Evolutionary conservation across 2,329 filamentous ascomycete species (phyloP).

Genomic region (Sporothrix pseudoabietina): DNA sequence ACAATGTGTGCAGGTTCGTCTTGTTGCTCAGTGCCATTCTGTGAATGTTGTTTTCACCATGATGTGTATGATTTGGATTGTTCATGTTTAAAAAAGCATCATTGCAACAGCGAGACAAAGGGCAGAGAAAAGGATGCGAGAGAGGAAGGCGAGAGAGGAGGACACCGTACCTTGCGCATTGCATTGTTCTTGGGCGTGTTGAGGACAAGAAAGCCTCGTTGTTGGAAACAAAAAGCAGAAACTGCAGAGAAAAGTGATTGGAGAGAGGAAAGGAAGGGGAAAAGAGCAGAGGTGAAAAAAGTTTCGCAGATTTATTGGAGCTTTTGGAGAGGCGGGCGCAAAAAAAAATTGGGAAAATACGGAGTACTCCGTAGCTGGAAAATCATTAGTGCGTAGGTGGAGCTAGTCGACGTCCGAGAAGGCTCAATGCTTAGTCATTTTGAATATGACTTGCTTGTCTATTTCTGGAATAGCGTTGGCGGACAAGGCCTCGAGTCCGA

Average conservation of each 20-base stretch:
- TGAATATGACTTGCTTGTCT: background rate
- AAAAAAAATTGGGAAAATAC: conserved; percentile 12
- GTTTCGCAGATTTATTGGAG: conserved; percentile 23
- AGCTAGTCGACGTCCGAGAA: background rate
- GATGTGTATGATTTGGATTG: conserved; percentile 65
- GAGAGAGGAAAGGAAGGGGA: conserved; percentile 30
- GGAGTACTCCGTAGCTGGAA: conserved; percentile 9
- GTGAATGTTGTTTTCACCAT: conserved; percentile 54
- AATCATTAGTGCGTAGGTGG: conserved; percentile 30
- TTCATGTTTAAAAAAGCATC: conserved; percentile 53
- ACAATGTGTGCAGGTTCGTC: conserved; percentile 2
- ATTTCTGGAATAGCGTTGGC: background rate
- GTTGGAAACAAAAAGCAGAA: background rate
- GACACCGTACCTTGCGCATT: conserved; percentile 39
- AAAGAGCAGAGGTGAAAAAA: conserved; percentile 24
- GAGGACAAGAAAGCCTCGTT: conserved; percentile 12
- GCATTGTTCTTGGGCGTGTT: conserved; percentile 13
- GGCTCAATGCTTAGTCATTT: conserved; percentile 20
- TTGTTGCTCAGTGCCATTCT: conserved; percentile 25
- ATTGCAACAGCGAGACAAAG: conserved; percentile 41
- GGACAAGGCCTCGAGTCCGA: background rate
- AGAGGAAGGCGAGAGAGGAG: background rate
- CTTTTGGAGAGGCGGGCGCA: conserved; percentile 27
- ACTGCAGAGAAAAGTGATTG: conserved; percentile 12
- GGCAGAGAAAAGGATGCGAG: conserved; percentile 17